phyloP scores from a whole-genome alignment of 2,329 filamentous ascomycete genomes.

The Fusarium musae region DNA sequence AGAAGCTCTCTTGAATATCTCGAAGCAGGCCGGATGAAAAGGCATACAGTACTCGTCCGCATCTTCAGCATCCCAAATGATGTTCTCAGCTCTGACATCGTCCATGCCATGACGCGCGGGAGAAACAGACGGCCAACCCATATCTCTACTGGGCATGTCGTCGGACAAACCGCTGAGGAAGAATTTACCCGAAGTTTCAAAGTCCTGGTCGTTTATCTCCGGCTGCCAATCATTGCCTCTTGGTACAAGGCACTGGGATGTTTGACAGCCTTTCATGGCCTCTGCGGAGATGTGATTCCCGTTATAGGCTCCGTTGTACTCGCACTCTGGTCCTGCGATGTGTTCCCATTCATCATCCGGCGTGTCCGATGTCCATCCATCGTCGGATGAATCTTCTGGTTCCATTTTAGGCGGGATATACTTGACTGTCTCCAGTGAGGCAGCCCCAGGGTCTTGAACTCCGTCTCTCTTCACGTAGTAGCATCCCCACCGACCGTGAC shows the following conservation, averaged over 20 bases:
- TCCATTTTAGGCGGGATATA: neutral
- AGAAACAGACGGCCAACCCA: neutral
- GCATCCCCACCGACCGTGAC: neutral
- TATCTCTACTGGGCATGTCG: constrained; percentile 21
- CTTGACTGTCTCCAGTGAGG: neutral
- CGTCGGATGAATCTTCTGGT: neutral
- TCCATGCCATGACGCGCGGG: constrained; percentile 21
- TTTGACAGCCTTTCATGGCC: constrained; percentile 44
- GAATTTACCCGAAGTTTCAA: constrained; percentile 24
- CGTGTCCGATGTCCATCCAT: neutral
- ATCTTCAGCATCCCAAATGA: neutral
- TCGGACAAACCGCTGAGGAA: constrained; percentile 37
- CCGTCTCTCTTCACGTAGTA: neutral
- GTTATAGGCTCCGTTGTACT: constrained; percentile 19
- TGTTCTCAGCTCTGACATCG: neutral
- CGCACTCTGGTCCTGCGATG: constrained; percentile 37
- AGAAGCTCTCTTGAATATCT: constrained; percentile 45
- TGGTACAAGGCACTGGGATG: constrained; percentile 40
- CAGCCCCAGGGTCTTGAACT: neutral
- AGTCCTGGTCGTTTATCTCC: constrained; percentile 30
- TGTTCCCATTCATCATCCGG: constrained; percentile 34
- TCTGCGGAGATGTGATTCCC: constrained; percentile 40
- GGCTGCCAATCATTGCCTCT: constrained; percentile 32
- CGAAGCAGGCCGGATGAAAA: constrained; percentile 47
- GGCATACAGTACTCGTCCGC: constrained; percentile 28